These are phyloP conservation scores for Lactuca saligna DNA, from an alignment of 129 eudicot species.

Conservation along the genomic window DNA sequence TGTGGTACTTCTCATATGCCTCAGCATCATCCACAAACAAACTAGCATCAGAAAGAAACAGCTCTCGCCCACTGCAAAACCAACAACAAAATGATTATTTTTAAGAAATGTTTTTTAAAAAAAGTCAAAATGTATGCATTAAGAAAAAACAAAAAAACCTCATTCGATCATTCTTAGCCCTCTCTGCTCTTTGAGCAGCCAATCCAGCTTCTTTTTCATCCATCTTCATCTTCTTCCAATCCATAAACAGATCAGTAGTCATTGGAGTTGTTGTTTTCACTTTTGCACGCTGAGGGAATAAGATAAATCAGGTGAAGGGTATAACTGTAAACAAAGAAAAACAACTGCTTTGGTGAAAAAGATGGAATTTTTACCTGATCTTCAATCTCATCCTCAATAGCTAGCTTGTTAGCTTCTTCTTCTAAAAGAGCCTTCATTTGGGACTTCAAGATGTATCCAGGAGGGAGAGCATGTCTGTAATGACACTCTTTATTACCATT, in stretches of 20 bases:
- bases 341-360: neutral
- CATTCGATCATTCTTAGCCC: constrained; percentile 98
- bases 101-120: neutral
- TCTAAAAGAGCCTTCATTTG: constrained; percentile 96
- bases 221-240: constrained; percentile 78
- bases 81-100: neutral
- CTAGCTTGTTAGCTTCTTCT: constrained; percentile 71
- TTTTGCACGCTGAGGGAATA: constrained; percentile 64
- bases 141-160: constrained; percentile 43
- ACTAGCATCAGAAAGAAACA: constrained; percentile 81
- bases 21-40: constrained; percentile 90
- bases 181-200: constrained; percentile 89
- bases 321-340: neutral
- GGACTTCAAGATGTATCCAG: constrained; percentile 78
- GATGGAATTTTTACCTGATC: constrained; percentile 51
- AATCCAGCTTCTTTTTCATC: constrained; percentile 80
- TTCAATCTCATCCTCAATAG: constrained; percentile 92
- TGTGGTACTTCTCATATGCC: constrained; percentile 76
- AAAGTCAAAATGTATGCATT: neutral
- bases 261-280: constrained; percentile 76
- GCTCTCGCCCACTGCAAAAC: constrained; percentile 78
- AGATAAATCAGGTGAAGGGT: neutral
- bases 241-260: constrained; percentile 81
- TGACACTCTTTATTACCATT: constrained; percentile 89
- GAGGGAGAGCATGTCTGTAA: constrained; percentile 94